Conservation (phyloP, 1,139 yeast genomes). For the Yamadazyma friedrichii region DNA sequence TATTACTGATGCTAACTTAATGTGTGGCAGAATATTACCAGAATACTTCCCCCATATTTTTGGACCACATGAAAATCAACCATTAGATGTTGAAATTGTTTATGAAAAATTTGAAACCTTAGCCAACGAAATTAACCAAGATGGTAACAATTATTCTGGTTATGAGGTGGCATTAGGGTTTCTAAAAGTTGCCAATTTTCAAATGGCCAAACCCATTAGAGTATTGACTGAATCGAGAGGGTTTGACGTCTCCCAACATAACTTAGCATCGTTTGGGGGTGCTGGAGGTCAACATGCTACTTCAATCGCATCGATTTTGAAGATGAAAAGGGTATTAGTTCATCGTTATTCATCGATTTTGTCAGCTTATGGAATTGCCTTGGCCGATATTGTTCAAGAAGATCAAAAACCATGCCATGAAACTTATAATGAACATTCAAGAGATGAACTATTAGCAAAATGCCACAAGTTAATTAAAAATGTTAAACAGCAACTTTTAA, state of each 20-base stretch:
- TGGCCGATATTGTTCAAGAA: constrained; percentile 20
- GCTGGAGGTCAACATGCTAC: constrained; percentile 23
- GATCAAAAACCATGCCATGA: constrained; percentile 18
- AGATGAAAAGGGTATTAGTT: constrained; percentile 17
- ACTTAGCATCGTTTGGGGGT: constrained; percentile 21
- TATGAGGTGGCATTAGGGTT: constrained; percentile 21
- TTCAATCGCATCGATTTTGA: constrained; percentile 18
- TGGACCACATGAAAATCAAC: constrained; percentile 50
- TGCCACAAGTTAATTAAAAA: constrained; percentile 7
- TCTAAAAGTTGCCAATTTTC: constrained; percentile 19
- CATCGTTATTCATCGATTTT: constrained; percentile 20
- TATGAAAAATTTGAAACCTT: constrained; percentile 35
- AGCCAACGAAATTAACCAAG: constrained; percentile 41
- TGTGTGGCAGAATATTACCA: constrained; percentile 49
- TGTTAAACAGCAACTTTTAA: constrained; percentile 7
- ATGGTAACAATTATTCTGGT: constrained; percentile 23
- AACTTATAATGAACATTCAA: constrained; percentile 9
- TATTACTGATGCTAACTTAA: constrained; percentile 53
- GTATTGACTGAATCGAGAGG: constrained; percentile 20
- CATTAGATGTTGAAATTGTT: constrained; percentile 42
- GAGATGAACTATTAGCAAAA: constrained; percentile 8
- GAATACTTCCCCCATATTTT: constrained; percentile 52
- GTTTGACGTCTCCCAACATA: constrained; percentile 17
- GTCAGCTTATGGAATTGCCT: constrained; percentile 22
- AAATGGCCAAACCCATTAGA: constrained; percentile 21